Conservation (phyloP, 345 rosid species). For the Eucalyptus rudis region DNA sequence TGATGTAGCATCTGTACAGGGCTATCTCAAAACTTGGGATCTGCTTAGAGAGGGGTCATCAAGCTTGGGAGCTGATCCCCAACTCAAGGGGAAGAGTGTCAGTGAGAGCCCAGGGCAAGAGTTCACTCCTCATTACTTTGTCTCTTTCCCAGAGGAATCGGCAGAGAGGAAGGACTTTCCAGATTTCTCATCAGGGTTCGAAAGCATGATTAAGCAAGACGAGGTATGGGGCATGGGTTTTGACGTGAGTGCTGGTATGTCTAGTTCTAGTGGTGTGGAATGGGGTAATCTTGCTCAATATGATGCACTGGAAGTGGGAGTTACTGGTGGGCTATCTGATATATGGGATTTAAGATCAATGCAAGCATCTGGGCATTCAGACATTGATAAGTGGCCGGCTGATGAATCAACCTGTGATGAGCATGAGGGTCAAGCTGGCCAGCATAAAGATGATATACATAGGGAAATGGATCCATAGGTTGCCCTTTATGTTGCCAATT, state of each 20-base stretch:
- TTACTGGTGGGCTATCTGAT: constrained; percentile 41
- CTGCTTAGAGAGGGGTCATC: constrained; percentile 19
- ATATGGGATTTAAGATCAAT: constrained; percentile 45
- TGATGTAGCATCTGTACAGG: background rate
- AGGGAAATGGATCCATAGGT: constrained; percentile 12
- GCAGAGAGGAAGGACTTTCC: constrained; percentile 11
- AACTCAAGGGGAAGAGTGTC: constrained; percentile 24
- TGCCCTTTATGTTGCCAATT: background rate
- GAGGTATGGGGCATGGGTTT: constrained; percentile 63
- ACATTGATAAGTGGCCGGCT: constrained; percentile 30
- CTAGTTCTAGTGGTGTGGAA: constrained; percentile 32
- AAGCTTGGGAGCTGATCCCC: constrained; percentile 7
- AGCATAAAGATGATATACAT: constrained; percentile 6
- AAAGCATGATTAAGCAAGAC: constrained; percentile 26
- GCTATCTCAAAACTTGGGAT: background rate
- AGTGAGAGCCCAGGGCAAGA: constrained; percentile 20
- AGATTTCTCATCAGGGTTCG: constrained; percentile 19
- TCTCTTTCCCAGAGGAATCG: constrained; percentile 39
- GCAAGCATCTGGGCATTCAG: constrained; percentile 33
- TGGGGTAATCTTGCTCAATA: constrained; percentile 34
- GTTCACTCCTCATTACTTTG: constrained; percentile 27
- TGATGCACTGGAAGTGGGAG: constrained; percentile 38
- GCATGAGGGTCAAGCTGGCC: constrained; percentile 4
- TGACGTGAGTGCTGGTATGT: constrained; percentile 24
- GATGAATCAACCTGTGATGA: constrained; percentile 12